These are phyloP conservation scores for Vicia sativa DNA, from an alignment of 306 rosid genomes.

Conservation along the genomic window DNA sequence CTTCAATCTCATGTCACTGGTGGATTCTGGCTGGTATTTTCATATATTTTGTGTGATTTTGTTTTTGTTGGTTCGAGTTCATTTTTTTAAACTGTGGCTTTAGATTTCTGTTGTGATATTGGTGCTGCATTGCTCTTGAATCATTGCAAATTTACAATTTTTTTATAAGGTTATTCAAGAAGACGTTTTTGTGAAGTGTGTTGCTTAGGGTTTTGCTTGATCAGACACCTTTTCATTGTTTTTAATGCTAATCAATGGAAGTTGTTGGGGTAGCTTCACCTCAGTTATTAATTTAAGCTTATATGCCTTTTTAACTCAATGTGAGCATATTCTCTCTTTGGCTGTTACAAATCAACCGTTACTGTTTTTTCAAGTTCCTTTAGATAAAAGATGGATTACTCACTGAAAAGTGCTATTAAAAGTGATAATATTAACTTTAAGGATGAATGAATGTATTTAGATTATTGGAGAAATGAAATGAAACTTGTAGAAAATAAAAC, in stretches of 20 bases:
- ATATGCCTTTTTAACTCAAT: neutral
- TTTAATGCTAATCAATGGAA: too few species aligned
- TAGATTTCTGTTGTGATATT: too few species aligned
- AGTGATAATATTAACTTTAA: neutral
- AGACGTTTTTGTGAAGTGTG: neutral
- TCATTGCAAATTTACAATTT: neutral
- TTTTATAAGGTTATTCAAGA: neutral
- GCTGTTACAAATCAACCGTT: neutral
- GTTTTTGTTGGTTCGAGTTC: neutral
- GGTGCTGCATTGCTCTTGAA: too few species aligned
- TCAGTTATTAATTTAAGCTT: neutral
- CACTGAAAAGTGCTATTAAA: neutral
- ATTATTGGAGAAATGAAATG: too few species aligned
- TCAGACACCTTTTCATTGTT: neutral
- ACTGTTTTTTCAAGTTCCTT: neutral
- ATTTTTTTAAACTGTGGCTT: too few species aligned
- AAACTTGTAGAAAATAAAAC: too few species aligned
- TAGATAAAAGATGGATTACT: neutral
- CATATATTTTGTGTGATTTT: too few species aligned
- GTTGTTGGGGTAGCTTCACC: neutral
- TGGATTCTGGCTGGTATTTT: constrained; percentile 84
- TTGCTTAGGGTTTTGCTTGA: constrained; percentile 1
- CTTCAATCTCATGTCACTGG: constrained; percentile 84
- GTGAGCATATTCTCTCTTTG: neutral
- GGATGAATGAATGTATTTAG: too few species aligned